Base-by-base conservation (phyloP, 257 asterid genomes). In the Phtheirospermum japonicum region DNA sequence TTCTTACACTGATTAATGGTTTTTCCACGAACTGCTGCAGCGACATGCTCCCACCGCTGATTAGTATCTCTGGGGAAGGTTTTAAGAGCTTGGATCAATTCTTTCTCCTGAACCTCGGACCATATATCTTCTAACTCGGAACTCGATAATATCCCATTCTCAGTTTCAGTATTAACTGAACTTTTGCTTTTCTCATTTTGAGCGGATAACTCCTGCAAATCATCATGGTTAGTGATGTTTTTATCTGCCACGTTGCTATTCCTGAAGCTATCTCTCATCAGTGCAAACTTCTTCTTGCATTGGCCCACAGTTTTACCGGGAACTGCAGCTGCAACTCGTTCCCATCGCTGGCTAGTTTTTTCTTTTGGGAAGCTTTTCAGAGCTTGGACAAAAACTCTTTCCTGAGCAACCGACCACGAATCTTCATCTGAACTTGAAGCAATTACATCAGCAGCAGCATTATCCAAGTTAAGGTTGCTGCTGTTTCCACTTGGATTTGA, bases 11-110 rank as follows among this genome's bases (percentile, higher is more conserved):
- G 93, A 73, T 54, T 70, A 20, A 83, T 72, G 1, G 83, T 77
- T 80, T 85, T 92, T 32, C 96, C 97, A 1, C 86, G 89, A 65
- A 92, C 96, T 20, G 95, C 96, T 32, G 90, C 77, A 16, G 95
- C 88, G 6, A 92, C 80, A 1, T 84, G 88, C 69, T 92, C 99
- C 97, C 99, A 92, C 0, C 99, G 71, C 71, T 92, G 94, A 77
- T 64, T 83, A 37, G 82, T 71, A 36, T 89, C 99, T 72, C 85
- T 92, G 7, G 97, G 93, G 65, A 92, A 80, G 65, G 95, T 82
- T 78, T 89, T 92, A 39, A 92, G 79, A 51, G 99, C 99, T 66
- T 88, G 93, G 71, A 92, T 59, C 78, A 92, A 60, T 4, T 93
- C 95, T 75, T 80, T 83, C 76, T 92, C 97, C 61, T 92, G 93